Base-by-base conservation (phyloP, 2,329 filamentous ascomycete genomes). In the Aspergillus phoenicis region DNA sequence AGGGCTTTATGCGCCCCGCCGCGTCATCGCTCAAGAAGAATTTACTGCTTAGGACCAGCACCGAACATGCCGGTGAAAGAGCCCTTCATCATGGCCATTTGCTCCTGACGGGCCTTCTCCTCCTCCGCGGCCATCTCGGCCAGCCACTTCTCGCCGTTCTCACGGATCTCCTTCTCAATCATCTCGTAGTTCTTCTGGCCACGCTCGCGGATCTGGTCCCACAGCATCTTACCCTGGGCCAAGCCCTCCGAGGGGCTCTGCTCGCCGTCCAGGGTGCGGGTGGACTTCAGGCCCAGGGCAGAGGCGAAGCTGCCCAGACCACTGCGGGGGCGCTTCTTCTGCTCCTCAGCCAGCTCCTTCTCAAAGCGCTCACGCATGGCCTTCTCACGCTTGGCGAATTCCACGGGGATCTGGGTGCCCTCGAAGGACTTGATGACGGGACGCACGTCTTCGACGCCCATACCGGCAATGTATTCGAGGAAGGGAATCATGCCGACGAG, bases 401-500 rank as follows among this genome's bases (percentile, higher is more conserved):
- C 95, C 10, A 85, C 85, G 4, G 95, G 92, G 60, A 99, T 97
- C 70, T 94, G 85, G 73, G 89, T 91, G 75, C 93, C 93, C 59
- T 97, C 88, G 71, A 96, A 97, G 0, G 91, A 93, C 79, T 91
- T 91, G 74, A 97, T 79, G 4, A 95, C 89, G 70, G 90, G 88
- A 68, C 95, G 91, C 13, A 96, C 91, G 71, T 99, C 95, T 56
- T 88, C 84, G 69, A 92, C 91, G 66, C 93, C 90, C 91, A 98
- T 97, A 20, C 93, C 95, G 67, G 93, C 91, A 66, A 99, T 87
- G 78, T 97, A 98, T 80, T 99, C 95, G 64, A 99, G 88, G 87
- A 99, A 97, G 11, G 95, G 95, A 61, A 99, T 96, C 52, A 97
- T 82, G 4, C 88, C 86, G 22, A 99, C 90, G 10, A 99, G 89